A percentile compares a stretch with the other conserved stretches of the same genome.
These are phyloP conservation scores for Colletotrichum graminicola DNA, from an alignment of 2,329 filamentous ascomycete species.

Conservation along the genomic window DNA sequence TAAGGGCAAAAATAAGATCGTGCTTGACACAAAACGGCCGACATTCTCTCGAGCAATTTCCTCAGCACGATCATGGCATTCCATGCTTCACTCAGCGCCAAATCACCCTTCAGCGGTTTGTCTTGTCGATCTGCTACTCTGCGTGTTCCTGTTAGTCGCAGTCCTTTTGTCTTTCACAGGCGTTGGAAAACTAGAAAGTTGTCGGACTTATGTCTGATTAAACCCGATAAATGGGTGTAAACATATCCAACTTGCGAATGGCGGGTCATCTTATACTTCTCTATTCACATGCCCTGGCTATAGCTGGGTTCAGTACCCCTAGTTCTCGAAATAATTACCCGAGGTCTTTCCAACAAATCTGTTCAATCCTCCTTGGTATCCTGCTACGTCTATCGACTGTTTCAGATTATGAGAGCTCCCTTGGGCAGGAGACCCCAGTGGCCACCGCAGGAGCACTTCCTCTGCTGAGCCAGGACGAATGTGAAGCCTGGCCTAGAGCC, in stretches of 20 bases:
- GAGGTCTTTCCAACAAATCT: background rate
- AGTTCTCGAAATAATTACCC: too few species aligned
- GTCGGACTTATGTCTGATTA: background rate
- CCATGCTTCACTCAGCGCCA: too few species aligned
- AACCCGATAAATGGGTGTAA: background rate
- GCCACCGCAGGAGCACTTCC: conserved; percentile 67
- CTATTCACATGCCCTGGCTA: background rate
- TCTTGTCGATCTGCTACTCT: background rate
- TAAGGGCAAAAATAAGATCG: background rate
- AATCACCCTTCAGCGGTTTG: background rate
- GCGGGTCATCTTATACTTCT: too few species aligned
- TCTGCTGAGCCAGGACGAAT: conserved; percentile 67
- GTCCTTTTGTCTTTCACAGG: too few species aligned
- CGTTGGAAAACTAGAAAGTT: too few species aligned
- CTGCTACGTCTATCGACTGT: background rate
- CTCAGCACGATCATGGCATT: background rate
- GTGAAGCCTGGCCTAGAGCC: conserved; percentile 62
- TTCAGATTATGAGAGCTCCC: conserved; percentile 40
- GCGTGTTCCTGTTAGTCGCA: background rate
- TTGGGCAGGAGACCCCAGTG: conserved; percentile 62
- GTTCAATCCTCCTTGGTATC: background rate
- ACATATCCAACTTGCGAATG: background rate
- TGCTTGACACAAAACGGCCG: background rate
- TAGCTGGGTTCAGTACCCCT: background rate
- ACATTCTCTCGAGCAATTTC: background rate